Evolutionary conservation across 495 filamentous ascomycete species (phyloP), one percentile per base, ranked within the genome.

Genomic region (Trichoderma erinaceum): DNA sequence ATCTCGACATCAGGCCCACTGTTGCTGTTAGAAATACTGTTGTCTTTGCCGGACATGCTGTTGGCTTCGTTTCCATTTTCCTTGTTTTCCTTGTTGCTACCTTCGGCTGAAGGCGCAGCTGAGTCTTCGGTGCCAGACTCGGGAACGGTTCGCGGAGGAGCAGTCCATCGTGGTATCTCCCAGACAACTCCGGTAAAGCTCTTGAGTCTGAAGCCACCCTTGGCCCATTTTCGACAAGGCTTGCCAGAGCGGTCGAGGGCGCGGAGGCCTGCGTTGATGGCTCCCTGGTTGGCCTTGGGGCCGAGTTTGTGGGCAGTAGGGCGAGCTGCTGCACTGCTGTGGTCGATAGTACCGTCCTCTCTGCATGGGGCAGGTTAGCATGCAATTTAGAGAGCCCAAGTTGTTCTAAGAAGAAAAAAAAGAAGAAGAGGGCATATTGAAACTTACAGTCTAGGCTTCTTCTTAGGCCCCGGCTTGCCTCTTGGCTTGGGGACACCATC

Each of bases 261-360:
- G 64, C 95, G 91, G 41, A 99, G 88, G 66, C 92, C 90, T 64
- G 96, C 95, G 74, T 99, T 99, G 82, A 99, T 99, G 67, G 94
- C 94, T 68, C 95, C 95, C 73, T 95, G 92, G 78, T 98, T 99
- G 56, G 95, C 94, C 79, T 98, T 99, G 65, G 95, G 95, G 13
- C 94, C 94, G 25, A 98, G 89, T 75, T 95, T 96, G 73, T 92
- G 91, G 52, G 84, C 76, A 16, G 75, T 73, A 21, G 77, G 70
- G 44, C 70, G 69, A 68, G 80, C 83, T 64, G 74, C 70, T 64
- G 73, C 71, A 44, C 74, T 71, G 69, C 32, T 72, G 25, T 72
- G 69, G 71, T 89, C 88, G 69, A 82, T 76, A 41, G 80, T 80
- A 67, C 86, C 85, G 68, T 89, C 88, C 10, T 90, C 88, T 71